Evolutionary conservation across 2,329 filamentous ascomycete species (phyloP).

Genomic region (Calonectria naviculata): DNA sequence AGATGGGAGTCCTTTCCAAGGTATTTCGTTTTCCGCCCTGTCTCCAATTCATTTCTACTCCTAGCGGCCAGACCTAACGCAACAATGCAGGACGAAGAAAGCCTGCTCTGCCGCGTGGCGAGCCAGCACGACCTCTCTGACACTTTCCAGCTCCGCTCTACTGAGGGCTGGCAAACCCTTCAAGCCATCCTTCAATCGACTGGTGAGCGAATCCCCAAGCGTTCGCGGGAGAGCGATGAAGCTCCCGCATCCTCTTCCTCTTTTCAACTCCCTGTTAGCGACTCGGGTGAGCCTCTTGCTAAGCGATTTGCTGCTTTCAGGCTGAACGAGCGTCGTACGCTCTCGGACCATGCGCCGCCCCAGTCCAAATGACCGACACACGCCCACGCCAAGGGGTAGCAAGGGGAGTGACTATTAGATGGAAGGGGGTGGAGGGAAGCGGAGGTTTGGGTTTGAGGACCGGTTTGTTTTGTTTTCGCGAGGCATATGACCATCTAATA

Average conservation of each 20-base stretch:
- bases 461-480: conserved; percentile 19
- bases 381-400: conserved; percentile 5
- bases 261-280: conserved; percentile 43
- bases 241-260: conserved; percentile 41
- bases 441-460: conserved; percentile 10
- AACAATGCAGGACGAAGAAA: conserved; percentile 81
- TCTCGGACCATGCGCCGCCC: conserved; percentile 37
- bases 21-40: conserved; percentile 60
- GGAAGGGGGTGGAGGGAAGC: neutral
- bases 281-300: conserved; percentile 67
- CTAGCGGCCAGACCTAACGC: conserved; percentile 13
- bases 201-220: conserved; percentile 95
- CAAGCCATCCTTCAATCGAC: conserved; percentile 94
- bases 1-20: conserved; percentile 85
- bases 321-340: conserved; percentile 59
- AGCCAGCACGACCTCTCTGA: conserved; percentile 84
- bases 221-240: conserved; percentile 57
- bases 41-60: neutral
- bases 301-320: conserved; percentile 76
- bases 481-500: conserved; percentile 3
- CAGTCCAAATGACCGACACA: conserved; percentile 27
- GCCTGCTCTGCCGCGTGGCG: conserved; percentile 86
- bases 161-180: conserved; percentile 93
- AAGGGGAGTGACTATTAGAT: neutral
- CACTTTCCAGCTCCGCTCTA: conserved; percentile 85